These are phyloP conservation scores for Boletus bicolor DNA, from an alignment of 768 basidiomycete species.

Conservation along the genomic window DNA sequence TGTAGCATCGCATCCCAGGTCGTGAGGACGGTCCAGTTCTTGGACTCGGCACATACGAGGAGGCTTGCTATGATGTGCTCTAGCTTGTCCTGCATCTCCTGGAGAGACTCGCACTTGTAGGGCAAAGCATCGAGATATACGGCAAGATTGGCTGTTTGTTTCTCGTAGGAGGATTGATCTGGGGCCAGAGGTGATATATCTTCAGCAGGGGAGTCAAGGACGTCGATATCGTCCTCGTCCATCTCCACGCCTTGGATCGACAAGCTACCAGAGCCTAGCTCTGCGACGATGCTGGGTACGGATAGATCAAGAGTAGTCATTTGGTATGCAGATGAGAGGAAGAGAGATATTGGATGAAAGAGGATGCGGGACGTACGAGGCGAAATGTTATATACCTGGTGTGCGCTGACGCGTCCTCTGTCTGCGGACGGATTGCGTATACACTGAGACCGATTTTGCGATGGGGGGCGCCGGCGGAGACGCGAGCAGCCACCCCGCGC, in stretches of 20 bases:
- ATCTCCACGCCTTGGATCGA: constrained; percentile 34
- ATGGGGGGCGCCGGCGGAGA: too few species aligned
- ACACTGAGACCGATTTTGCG: neutral
- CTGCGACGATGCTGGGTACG: constrained; percentile 23
- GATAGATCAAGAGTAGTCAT: constrained; percentile 24
- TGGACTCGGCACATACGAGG: constrained; percentile 64
- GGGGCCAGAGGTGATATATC: constrained; percentile 20
- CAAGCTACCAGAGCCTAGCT: constrained; percentile 23
- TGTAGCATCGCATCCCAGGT: constrained; percentile 81
- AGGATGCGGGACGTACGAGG: constrained; percentile 26
- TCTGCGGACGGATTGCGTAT: constrained; percentile 17
- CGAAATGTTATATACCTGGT: constrained; percentile 8
- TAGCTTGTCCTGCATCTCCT: constrained; percentile 68
- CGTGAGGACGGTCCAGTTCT: constrained; percentile 70
- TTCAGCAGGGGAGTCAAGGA: constrained; percentile 40
- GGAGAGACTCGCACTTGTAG: constrained; percentile 66
- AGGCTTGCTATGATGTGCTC: constrained; percentile 70
- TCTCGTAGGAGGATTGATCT: constrained; percentile 46
- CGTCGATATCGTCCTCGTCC: constrained; percentile 58
- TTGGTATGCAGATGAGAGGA: constrained; percentile 18
- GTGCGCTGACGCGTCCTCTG: constrained; percentile 29
- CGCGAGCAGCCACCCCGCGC: neutral
- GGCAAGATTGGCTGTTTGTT: constrained; percentile 58
- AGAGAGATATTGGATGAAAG: constrained; percentile 11
- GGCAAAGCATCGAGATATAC: constrained; percentile 67